These are phyloP conservation scores for Astrothelium macrocarpum DNA, from an alignment of 495 filamentous ascomycete species.

Conservation along the genomic window DNA sequence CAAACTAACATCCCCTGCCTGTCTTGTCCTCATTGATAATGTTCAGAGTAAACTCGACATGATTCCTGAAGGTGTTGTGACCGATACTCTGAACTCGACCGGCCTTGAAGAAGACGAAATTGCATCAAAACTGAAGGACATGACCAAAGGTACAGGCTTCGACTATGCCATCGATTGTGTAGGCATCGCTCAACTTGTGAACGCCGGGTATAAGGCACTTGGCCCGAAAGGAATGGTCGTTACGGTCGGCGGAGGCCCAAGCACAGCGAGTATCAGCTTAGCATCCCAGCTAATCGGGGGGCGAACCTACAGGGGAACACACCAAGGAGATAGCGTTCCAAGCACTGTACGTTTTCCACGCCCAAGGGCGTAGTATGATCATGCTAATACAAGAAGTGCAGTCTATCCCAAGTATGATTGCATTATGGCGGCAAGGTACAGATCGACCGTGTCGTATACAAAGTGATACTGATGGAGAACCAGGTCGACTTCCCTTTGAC, in stretches of 20 bases:
- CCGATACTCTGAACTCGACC: constrained; percentile 8
- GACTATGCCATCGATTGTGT: constrained; percentile 16
- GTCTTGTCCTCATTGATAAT: constrained; percentile 13
- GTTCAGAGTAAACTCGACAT: constrained; percentile 11
- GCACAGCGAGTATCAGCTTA: neutral
- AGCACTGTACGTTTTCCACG: constrained; percentile 4
- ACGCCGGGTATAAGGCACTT: constrained; percentile 3
- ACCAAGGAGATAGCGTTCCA: constrained; percentile 16
- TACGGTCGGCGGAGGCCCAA: constrained; percentile 10
- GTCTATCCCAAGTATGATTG: constrained; percentile 13
- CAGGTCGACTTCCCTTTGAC: constrained; percentile 14
- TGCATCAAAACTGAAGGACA: constrained; percentile 6
- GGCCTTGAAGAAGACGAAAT: constrained; percentile 5
- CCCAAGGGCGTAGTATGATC: no score
- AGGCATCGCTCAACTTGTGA: constrained; percentile 8
- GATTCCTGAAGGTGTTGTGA: constrained; percentile 11
- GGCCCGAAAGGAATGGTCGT: constrained; percentile 11
- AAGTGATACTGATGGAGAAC: neutral
- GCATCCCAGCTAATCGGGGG: constrained; percentile 13
- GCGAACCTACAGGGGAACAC: constrained; percentile 12
- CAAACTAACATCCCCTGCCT: neutral
- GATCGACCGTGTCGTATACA: neutral
- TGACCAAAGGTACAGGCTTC: constrained; percentile 10
- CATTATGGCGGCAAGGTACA: constrained; percentile 9
- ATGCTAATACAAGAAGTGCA: neutral